Base-by-base conservation (phyloP, 306 rosid genomes). In the Lotus japonicus region DNA sequence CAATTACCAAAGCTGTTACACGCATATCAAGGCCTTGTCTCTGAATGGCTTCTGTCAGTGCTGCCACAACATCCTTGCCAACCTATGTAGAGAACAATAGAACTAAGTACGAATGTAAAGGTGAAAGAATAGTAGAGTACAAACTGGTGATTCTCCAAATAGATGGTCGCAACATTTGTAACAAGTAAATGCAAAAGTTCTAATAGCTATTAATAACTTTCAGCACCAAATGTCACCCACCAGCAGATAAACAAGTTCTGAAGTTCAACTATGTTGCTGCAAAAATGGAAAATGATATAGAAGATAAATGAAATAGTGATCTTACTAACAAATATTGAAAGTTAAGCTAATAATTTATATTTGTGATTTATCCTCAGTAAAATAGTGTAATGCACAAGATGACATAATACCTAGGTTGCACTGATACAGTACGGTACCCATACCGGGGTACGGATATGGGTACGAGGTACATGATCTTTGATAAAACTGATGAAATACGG, bases 1-100 rank as follows among this genome's bases (percentile, higher is more conserved):
- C 54, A 57, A 79, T 79, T 78, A 89, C 97, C 95, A 92, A 77
- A 50, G 96, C 97, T 58, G 95, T 38, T 60, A 92, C 89, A 48
- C 74, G 86, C 95, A 92, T 84, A 66, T 92, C 95, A 64, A 92
- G 84, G 39, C 96, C 96, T 58, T 79, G 80, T 72, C 79, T 89
- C 75, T 84, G 85, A 73, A 92, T 72, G 65, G 90, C 87, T 72
- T 50, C 82, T 48, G 84, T 81, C 66, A 92, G 64, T 71, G 82
- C 96, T 23, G 67, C 95, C 53, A 92, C 97, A 66, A 89, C 85
- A 68, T 92, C 96, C 75, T 84, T 78, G 44, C 86, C 97, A 71
- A 92, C 92, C 96, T 92, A 77, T 77, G 56, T 16, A 68, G 39
- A 35, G 62, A 78, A 59, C 48, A 55, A 43, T 11, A 12, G 70